phyloP scores from a whole-genome alignment of 2,329 filamentous ascomycete species.

The Epicoccum nigrum region DNA sequence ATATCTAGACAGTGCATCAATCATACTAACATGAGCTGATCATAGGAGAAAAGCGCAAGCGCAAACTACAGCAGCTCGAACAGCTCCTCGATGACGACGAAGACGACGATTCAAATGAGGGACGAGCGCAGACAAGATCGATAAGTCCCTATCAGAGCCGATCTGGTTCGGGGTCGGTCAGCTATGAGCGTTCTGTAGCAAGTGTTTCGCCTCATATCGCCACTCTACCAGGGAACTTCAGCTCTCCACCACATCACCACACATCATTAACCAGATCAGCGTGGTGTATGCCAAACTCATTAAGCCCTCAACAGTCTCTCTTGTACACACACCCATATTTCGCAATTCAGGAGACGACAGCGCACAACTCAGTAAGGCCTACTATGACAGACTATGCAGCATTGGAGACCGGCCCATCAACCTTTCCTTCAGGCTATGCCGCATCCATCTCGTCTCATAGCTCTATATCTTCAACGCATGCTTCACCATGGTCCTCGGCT shows the following conservation, averaged over 20 bases:
- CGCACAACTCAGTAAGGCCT: neutral
- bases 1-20: neutral
- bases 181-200: slow-evolving; percentile 15
- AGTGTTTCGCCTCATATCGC: slow-evolving; percentile 6
- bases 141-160: slow-evolving; percentile 21
- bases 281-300: neutral
- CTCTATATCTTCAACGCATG: neutral
- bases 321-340: neutral
- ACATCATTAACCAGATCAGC: neutral
- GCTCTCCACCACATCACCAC: neutral
- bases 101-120: slow-evolving; percentile 28
- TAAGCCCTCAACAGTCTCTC: neutral
- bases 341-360: neutral
- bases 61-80: slow-evolving; percentile 46
- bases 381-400: neutral
- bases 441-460: neutral
- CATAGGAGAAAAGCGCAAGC: slow-evolving; percentile 46
- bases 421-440: neutral
- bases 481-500: neutral
- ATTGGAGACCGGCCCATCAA: neutral
- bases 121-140: slow-evolving; percentile 20
- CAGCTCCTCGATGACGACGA: slow-evolving; percentile 38
- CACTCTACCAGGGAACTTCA: neutral
- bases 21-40: neutral
- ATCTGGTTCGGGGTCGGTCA: slow-evolving; percentile 26